Evolutionary conservation across 1,284 basidiomycete genomes (phyloP), one percentile per base, ranked within the genome.

Genomic region (Pholiota adiposa): DNA sequence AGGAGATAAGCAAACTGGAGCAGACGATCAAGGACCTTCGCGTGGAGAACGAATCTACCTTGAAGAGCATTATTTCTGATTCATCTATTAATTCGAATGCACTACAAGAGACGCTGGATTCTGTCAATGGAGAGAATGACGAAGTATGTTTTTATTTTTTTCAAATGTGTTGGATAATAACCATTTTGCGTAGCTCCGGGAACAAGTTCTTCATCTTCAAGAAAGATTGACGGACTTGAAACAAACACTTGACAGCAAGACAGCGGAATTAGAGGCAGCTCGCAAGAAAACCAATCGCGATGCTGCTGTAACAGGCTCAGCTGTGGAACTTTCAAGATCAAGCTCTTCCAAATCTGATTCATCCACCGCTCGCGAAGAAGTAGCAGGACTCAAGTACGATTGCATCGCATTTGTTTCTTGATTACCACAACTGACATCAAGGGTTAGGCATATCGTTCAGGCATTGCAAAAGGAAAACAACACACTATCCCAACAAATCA

Each of bases 391-490:
- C 50, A 93, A 92, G 91, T 92, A 71, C 19, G 82, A 71, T 51
- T 29, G 7, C 8, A 18, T 14, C 12, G 9, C 25, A 3, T 51
- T 12, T 16, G 56, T 36, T 43, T 21, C 40, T 40, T 55, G 38
- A 41, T 56, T 43, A 56, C n/a, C 19, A 14, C 40, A 23, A 29
- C 33, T 56, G 40, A 54, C 56, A 18, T 34, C 16, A n/a, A 19
- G 23, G 16, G 56, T 61, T 58, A 93, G 90, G 73, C 90, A 94
- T 70, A 93, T 97, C 67, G 86, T 97, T 25, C 89, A 93, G 69
- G 91, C 95, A 68, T 79, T 97, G 46, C 91, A 92, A 70, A 88
- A 91, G 65, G 95, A 97, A 75, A 93, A 87, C 66, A 72, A 84
- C 3, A 76, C 82, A n/a, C 73, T 86, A 8, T 76, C 81, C 21